Base-by-base conservation (phyloP, 75 land plant species). In the Pinus taeda region DNA sequence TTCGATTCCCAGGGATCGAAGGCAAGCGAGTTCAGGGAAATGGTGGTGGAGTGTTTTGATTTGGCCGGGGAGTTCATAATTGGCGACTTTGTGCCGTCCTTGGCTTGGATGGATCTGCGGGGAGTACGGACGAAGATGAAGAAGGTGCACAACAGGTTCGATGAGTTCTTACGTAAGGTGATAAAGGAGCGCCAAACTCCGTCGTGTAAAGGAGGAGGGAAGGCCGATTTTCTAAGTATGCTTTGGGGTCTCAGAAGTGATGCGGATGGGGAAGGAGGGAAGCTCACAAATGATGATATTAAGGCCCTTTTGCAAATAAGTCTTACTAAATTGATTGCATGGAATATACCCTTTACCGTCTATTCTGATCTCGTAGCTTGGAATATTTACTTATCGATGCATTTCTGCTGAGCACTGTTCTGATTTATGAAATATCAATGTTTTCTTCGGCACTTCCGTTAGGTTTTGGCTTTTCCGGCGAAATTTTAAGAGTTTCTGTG, bases 221-320 rank as follows among this genome's bases (percentile, higher is more conserved):
- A 42, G 55, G n/a, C n/a, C 49, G 72, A 69, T 69, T 69, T 69
- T 69, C 14, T 69, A 6, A 69, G 72, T 8, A 45, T 1, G 0
- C 22, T 69, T 21, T 17, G 82, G 58, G 74, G 73, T 73, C 39
- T 37, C 0, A 80, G 83, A 42, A 65, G 53, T 30, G 70, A 58
- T 18, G 79, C 55, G 18, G 83, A 81, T 39, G 83, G 59, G 18
- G 90, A 80, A 39, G 87, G 61, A 6, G 86, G 72, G 29, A 81
- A 81, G 82, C 67, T 90, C 61, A 82, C 77, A 0, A 86, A 90
- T n/a, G 82, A 76, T 9, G 88, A 90, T 49, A 88, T 90, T 64
- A 90, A 90, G 37, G 93, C 86, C 1, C 55, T 90, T 22, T 79
- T 90, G 14, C 64, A 82, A 83, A 90, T 69, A 14, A 69, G 72